phyloP scores from a whole-genome alignment of 805 yeast genomes.

The Kazachstania psychrophila region DNA sequence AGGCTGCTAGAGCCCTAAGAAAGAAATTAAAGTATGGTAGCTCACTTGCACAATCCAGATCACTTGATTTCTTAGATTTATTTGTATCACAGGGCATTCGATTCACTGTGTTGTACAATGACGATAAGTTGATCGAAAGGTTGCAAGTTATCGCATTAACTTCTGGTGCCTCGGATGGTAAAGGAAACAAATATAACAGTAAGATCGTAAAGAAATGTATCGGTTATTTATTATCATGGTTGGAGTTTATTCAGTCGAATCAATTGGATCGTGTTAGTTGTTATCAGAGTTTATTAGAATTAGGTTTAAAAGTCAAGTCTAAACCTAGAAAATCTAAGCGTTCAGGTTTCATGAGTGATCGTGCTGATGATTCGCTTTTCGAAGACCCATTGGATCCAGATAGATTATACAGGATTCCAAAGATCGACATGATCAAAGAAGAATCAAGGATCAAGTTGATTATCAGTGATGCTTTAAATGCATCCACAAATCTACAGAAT shows the following conservation, averaged over 20 bases:
- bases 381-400: conserved; percentile 27
- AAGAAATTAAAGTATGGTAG: conserved; percentile 85
- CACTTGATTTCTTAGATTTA: conserved; percentile 52
- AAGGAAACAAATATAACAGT: conserved; percentile 24
- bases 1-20: conserved; percentile 85
- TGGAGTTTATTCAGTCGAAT: conserved; percentile 35
- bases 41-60: conserved; percentile 51
- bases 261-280: conserved; percentile 27
- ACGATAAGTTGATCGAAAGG: conserved; percentile 57
- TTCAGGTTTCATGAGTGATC: conserved; percentile 40
- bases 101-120: conserved; percentile 48
- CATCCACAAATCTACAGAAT: conserved; percentile 62
- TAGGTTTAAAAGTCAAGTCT: conserved; percentile 10
- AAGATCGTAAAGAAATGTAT: conserved; percentile 36
- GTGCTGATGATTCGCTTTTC: conserved; percentile 37
- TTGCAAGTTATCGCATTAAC: conserved; percentile 32
- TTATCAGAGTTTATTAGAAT: conserved; percentile 14
- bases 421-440: conserved; percentile 58
- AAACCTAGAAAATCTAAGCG: not conserved
- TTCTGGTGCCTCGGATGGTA: conserved; percentile 10
- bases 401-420: conserved; percentile 47
- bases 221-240: conserved; percentile 59
- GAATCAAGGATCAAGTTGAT: conserved; percentile 59
- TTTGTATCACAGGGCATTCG: conserved; percentile 34
- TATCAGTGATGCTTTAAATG: conserved; percentile 67